Conservation (phyloP, 2,329 filamentous ascomycete genomes). For the Allantophomopsis cytisporea region DNA sequence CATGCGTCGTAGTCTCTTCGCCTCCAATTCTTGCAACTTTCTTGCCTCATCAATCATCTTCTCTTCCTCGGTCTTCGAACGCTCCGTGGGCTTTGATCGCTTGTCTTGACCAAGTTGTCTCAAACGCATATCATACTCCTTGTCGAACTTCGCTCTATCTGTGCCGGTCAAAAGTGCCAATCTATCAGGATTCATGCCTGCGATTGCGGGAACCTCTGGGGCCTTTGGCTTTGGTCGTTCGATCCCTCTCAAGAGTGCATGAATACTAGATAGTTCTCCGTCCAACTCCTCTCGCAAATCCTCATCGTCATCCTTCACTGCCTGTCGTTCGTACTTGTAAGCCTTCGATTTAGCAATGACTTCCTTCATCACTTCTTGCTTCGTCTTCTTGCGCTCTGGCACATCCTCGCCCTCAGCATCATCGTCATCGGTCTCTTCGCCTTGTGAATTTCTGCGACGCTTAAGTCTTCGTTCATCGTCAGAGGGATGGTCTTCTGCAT, state of each 20-base stretch:
- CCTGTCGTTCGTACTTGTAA: conserved; percentile 88
- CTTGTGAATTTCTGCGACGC: conserved; percentile 39
- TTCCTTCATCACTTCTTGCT: conserved; percentile 96
- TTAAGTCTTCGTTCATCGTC: conserved; percentile 38
- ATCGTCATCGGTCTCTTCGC: conserved; percentile 31
- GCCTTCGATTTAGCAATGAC: conserved; percentile 94
- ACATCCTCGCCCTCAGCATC: conserved; percentile 36
- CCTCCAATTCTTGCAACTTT: conserved; percentile 67
- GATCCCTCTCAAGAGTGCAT: conserved; percentile 47
- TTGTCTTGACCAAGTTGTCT: conserved; percentile 75
- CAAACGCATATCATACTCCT: conserved; percentile 76
- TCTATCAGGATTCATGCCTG: conserved; percentile 49
- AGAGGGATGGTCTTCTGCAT: conserved; percentile 41
- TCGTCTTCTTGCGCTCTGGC: conserved; percentile 82
- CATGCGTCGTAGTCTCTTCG: conserved; percentile 76
- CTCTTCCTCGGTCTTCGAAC: conserved; percentile 87
- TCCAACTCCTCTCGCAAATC: conserved; percentile 76
- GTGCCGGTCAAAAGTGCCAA: conserved; percentile 43
- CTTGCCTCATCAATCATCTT: conserved; percentile 64
- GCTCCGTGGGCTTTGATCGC: conserved; percentile 71
- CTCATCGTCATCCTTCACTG: conserved; percentile 84
- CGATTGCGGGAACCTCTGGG: conserved; percentile 18
- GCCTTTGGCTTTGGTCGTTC: conserved; percentile 33
- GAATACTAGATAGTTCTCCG: conserved; percentile 66
- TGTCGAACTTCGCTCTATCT: conserved; percentile 58